A percentile compares a stretch with the other conserved stretches of the same genome.
Conservation (phyloP, 225 moss, liverwort and hornwort genomes). For the Ulota crispa region DNA sequence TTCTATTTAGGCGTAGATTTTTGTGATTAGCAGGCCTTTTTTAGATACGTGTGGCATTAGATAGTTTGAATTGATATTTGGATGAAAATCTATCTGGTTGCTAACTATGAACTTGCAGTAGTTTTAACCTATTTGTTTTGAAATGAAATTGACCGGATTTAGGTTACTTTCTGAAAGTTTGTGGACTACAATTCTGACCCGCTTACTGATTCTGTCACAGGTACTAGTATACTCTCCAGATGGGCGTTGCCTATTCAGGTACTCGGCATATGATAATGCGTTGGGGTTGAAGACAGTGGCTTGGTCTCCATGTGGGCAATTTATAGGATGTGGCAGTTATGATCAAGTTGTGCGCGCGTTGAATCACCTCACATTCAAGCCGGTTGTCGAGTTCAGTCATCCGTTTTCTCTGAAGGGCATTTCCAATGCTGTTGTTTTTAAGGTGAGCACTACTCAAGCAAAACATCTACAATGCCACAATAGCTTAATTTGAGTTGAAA, state of each 20-base stretch:
- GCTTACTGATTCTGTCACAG: conserved; percentile 40
- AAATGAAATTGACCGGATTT: background rate
- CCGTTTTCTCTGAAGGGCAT: conserved; percentile 68
- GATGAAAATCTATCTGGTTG: background rate
- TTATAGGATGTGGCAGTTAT: conserved; percentile 86
- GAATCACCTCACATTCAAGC: conserved; percentile 79
- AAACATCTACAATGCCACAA: background rate
- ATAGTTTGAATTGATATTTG: background rate
- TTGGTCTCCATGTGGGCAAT: conserved; percentile 94
- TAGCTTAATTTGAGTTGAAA: background rate
- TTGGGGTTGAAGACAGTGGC: conserved; percentile 81
- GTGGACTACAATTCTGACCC: conserved; percentile 12
- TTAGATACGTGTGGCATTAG: background rate
- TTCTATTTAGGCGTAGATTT: background rate
- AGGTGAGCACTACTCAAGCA: conserved; percentile 42
- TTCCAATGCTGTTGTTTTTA: conserved; percentile 74
- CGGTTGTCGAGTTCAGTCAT: conserved; percentile 77
- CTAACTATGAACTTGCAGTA: background rate
- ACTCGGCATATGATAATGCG: conserved; percentile 84
- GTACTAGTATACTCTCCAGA: conserved; percentile 88
- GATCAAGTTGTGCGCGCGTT: conserved; percentile 81
- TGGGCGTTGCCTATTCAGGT: conserved; percentile 87
- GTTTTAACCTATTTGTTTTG: background rate
- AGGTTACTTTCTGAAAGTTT: background rate
- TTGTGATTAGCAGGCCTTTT: background rate